Conservation (phyloP, 2,329 filamentous ascomycete genomes). For the Botrytis medusae region DNA sequence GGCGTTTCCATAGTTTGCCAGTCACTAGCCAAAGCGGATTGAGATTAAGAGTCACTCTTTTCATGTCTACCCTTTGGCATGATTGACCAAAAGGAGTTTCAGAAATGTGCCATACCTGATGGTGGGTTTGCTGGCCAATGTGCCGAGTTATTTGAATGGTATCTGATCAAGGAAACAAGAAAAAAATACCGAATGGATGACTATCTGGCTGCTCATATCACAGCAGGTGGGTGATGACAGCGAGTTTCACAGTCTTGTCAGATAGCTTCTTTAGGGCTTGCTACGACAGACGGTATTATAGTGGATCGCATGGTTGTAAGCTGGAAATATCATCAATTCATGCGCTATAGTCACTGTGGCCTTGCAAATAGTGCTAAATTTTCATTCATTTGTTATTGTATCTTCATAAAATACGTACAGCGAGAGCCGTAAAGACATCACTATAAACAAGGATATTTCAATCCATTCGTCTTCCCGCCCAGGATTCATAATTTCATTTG, state of each 20-base stretch:
- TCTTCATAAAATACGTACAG: background rate
- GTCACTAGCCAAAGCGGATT: background rate
- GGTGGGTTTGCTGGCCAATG: background rate
- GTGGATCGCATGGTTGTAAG: background rate
- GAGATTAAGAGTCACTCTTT: background rate
- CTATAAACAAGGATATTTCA: background rate
- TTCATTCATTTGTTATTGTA: background rate
- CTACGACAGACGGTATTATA: background rate
- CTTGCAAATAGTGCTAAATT: background rate
- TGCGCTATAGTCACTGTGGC: background rate
- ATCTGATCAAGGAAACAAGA: background rate
- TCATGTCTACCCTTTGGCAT: background rate
- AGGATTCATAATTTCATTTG: slow-evolving; percentile 19
- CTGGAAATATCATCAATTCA: background rate
- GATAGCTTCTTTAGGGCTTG: background rate
- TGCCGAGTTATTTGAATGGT: background rate
- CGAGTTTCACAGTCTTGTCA: background rate
- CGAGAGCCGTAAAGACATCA: background rate
- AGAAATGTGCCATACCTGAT: background rate
- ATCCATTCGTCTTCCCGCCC: background rate
- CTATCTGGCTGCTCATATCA: background rate
- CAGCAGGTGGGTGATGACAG: too few species aligned
- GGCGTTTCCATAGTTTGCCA: background rate
- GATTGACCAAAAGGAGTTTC: background rate
- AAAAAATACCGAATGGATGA: background rate